Percentiles rank a stretch among this genome's conserved stretches.
These are phyloP conservation scores for Aspergillus kassunensis DNA, from an alignment of 495 filamentous ascomycete species.

Conservation along the genomic window DNA sequence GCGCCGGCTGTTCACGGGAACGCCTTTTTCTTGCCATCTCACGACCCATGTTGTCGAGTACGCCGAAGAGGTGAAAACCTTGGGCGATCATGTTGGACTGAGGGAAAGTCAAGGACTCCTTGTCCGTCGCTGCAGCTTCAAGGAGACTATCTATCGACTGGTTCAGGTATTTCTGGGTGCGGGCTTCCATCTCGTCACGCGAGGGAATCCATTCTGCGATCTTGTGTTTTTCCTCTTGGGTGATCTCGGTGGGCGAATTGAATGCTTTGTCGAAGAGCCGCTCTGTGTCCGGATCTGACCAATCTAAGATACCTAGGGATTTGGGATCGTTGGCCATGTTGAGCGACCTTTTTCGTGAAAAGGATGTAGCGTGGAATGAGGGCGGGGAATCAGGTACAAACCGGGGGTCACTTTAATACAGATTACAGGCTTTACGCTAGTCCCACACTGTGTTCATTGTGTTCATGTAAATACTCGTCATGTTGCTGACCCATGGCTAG, in stretches of 20 bases:
- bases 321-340: background rate
- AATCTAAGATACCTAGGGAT: background rate
- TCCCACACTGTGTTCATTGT: too few species aligned
- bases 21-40: background rate
- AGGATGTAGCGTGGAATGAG: too few species aligned
- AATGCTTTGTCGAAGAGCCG: background rate
- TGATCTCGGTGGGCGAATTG: background rate
- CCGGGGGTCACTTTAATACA: too few species aligned
- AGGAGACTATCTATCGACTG: background rate
- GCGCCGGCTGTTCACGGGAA: background rate
- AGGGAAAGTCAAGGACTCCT: background rate
- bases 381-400: too few species aligned
- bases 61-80: background rate
- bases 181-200: background rate
- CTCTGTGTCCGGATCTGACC: background rate
- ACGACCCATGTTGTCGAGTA: background rate
- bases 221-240: conserved; percentile 1
- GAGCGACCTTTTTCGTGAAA: too few species aligned
- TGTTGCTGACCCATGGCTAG: too few species aligned
- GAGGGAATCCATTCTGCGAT: background rate
- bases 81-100: background rate
- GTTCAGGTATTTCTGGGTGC: background rate
- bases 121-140: background rate
- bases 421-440: too few species aligned
- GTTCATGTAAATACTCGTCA: too few species aligned